phyloP scores from a whole-genome alignment of 345 rosid genomes.

The Melaleuca quinquenervia region DNA sequence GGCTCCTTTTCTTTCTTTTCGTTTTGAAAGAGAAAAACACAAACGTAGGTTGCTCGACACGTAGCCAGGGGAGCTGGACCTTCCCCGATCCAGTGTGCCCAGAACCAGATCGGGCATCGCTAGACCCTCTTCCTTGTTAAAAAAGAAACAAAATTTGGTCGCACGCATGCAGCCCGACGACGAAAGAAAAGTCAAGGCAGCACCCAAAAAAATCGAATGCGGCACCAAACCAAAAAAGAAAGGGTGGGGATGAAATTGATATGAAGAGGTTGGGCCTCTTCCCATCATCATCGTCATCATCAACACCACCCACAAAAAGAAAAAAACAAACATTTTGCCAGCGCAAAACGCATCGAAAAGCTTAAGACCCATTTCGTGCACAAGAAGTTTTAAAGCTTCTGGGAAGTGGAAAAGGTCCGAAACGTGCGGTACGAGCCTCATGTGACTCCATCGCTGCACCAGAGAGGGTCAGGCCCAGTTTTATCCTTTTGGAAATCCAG shows the following conservation, averaged over 20 bases:
- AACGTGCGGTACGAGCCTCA: background rate
- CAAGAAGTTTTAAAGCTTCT: background rate
- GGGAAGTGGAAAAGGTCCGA: background rate
- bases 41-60: background rate
- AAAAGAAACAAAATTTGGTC: too few species aligned
- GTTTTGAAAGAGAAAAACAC: too few species aligned
- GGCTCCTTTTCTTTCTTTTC: too few species aligned
- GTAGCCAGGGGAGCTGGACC: background rate
- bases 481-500: background rate
- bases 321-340: background rate
- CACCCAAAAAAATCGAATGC: background rate
- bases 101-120: background rate
- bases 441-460: background rate
- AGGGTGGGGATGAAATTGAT: background rate
- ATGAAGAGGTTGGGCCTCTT: background rate
- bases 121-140: background rate
- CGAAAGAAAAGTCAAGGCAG: background rate
- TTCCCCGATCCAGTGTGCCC: background rate
- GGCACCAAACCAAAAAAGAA: background rate
- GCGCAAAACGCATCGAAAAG: background rate
- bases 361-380: background rate
- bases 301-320: background rate
- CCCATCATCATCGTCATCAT: background rate
- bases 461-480: background rate
- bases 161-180: background rate